phyloP scores from a whole-genome alignment of 2,329 filamentous ascomycete genomes.

The Alternaria tenuissima region DNA sequence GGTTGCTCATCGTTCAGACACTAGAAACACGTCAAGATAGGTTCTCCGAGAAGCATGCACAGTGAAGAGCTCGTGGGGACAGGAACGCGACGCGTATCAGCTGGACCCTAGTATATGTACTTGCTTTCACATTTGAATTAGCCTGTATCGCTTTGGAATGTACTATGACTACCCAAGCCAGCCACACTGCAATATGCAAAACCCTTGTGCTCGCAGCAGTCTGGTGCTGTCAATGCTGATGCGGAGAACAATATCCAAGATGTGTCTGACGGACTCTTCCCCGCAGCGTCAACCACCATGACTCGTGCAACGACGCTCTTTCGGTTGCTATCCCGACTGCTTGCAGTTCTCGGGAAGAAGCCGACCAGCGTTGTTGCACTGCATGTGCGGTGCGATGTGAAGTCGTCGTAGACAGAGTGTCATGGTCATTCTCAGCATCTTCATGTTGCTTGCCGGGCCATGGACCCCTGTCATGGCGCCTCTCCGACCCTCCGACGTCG shows the following conservation, averaged over 20 bases:
- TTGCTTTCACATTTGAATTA: neutral
- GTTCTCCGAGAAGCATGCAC: neutral
- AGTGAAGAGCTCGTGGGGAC: neutral
- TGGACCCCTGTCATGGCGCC: neutral
- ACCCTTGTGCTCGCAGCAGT: neutral
- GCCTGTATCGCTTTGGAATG: neutral
- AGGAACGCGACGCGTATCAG: neutral
- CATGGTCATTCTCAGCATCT: neutral
- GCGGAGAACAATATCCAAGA: conserved; percentile 42
- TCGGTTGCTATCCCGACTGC: neutral
- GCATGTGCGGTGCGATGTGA: neutral
- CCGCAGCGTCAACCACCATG: conserved; percentile 32
- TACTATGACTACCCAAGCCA: neutral
- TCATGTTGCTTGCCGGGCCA: no score
- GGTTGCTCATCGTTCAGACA: conserved; percentile 33
- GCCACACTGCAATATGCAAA: conserved; percentile 8
- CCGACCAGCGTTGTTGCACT: accelerated
- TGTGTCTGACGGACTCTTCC: conserved; percentile 19
- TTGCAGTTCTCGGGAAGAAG: neutral
- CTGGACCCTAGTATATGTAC: neutral
- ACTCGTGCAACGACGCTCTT: conserved; percentile 27
- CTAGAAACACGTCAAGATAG: neutral
- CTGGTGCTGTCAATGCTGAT: conserved; percentile 1
- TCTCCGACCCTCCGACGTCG: conserved; percentile 29
- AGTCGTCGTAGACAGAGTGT: neutral